Evolutionary conservation across 139 green algal species (phyloP), one percentile per base, ranked within the genome.

Genomic region (Chlamydomonas eustigma): DNA sequence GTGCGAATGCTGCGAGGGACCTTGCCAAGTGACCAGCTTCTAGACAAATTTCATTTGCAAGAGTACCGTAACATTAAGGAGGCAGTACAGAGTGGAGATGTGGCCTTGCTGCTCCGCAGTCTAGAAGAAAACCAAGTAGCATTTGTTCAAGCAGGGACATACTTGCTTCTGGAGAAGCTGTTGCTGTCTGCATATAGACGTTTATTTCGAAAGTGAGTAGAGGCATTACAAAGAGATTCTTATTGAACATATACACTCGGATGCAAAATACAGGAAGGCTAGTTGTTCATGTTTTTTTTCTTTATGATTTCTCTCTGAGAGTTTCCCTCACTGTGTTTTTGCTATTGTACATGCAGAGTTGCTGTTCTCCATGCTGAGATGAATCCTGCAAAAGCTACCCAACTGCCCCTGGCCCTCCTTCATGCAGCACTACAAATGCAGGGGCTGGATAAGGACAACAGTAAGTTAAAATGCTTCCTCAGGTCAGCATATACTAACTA

Each of bases 391-490:
- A 86, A 86, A 71, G 69, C 81, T 1, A 71, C 71, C 22, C 81
- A 86, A 64, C 33, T 86, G 70, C 77, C 81, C 8, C 37, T 86
- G 34, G 51, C 73, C 3, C 35, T 81, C 32, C 37, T 86, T 6
- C 67, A 78, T 6, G 25, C 28, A 39, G 81, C 81, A 1, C 64
- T 86, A 38, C n/a, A 68, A 28, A 18, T 77, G 51, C 71, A 87
- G 72, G 83, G 83, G 36, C 74, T 93, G 51, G 82, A 90, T 65
- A 85, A 93, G 65, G 93, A 97, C 58, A 91, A 93, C 68, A 75
- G 75, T 80, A 63, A 75, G 70, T 3, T 4, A 24, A n/a, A n/a
- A n/a, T n/a, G n/a, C n/a, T n/a, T n/a, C n/a, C n/a, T n/a, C n/a
- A n/a, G n/a, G n/a, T n/a, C n/a, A n/a, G n/a, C n/a, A n/a, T n/a